These are phyloP conservation scores for Rhododendron williamsianum DNA, from an alignment of 148 eudicot species.

Conservation along the genomic window DNA sequence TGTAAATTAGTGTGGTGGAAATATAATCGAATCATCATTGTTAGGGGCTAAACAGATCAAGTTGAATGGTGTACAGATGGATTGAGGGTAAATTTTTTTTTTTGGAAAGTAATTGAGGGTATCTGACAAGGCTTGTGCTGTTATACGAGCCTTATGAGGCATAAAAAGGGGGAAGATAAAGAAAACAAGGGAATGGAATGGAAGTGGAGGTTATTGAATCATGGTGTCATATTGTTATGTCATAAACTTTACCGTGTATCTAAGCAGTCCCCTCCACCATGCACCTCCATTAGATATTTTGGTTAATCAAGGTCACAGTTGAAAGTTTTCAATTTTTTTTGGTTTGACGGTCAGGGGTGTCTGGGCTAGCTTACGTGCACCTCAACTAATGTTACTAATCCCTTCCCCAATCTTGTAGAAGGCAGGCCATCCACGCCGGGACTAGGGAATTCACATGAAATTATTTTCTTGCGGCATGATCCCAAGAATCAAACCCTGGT, in stretches of 20 bases:
- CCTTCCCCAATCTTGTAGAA: too few species aligned
- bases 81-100: not conserved
- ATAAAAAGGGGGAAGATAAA: not conserved
- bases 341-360: too few species aligned
- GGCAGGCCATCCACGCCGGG: too few species aligned
- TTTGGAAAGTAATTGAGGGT: not conserved
- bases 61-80: not conserved
- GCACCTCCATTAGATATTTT: not conserved
- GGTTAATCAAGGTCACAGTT: not conserved
- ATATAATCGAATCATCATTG: not conserved
- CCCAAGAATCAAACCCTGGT: too few species aligned
- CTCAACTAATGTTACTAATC: too few species aligned
- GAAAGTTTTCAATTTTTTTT: not conserved
- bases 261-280: not conserved
- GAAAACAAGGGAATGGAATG: not conserved
- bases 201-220: not conserved
- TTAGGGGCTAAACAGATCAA: not conserved
- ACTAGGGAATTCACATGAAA: too few species aligned
- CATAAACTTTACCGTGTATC: not conserved
- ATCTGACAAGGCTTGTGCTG: not conserved
- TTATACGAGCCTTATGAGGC: not conserved
- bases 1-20: not conserved
- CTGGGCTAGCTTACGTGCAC: too few species aligned
- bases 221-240: not conserved
- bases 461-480: too few species aligned